phyloP scores from a whole-genome alignment of 2,329 filamentous ascomycete species.

The Aspergillus pseudonomiae region DNA sequence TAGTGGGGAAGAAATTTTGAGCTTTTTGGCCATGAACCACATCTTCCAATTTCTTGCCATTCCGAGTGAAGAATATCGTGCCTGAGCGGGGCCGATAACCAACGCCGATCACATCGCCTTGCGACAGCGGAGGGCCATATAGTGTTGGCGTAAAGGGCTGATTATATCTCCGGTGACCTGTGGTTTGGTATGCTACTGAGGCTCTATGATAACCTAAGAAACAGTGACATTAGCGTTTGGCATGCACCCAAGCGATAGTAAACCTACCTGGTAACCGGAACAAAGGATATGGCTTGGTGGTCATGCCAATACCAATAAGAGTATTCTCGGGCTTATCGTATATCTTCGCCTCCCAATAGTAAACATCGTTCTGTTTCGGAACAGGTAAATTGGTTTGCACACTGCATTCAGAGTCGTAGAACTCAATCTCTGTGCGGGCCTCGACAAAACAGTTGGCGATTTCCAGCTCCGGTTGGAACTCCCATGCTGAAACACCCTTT shows the following conservation, averaged over 20 bases:
- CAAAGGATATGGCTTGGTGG: slow-evolving; percentile 94
- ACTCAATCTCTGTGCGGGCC: slow-evolving; percentile 93
- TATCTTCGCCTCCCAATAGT: slow-evolving; percentile 99
- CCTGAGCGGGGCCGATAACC: slow-evolving; percentile 94
- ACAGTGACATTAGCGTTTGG: slow-evolving; percentile 16
- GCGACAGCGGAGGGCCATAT: slow-evolving; percentile 83
- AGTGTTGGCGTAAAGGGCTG: slow-evolving; percentile 81
- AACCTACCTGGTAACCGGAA: slow-evolving; percentile 86
- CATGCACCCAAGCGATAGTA: slow-evolving; percentile 1
- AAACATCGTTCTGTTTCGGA: slow-evolving; percentile 98
- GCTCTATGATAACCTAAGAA: slow-evolving; percentile 81
- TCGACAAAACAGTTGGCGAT: slow-evolving; percentile 99
- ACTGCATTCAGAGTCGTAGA: slow-evolving; percentile 96
- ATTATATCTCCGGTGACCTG: slow-evolving; percentile 83
- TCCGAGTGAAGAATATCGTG: slow-evolving; percentile 96
- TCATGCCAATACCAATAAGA: slow-evolving; percentile 86
- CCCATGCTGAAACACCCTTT: slow-evolving; percentile 99
- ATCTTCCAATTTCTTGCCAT: slow-evolving; percentile 95
- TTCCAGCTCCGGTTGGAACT: slow-evolving; percentile 98
- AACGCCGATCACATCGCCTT: slow-evolving; percentile 94
- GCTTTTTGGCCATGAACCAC: slow-evolving; percentile 89
- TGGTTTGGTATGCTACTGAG: slow-evolving; percentile 88
- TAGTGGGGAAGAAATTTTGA: slow-evolving; percentile 95
- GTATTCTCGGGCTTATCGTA: slow-evolving; percentile 95
- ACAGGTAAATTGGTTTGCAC: slow-evolving; percentile 96